phyloP scores from a whole-genome alignment of 1,284 basidiomycete species.

The Cutaneotrichosporon cavernicola region DNA sequence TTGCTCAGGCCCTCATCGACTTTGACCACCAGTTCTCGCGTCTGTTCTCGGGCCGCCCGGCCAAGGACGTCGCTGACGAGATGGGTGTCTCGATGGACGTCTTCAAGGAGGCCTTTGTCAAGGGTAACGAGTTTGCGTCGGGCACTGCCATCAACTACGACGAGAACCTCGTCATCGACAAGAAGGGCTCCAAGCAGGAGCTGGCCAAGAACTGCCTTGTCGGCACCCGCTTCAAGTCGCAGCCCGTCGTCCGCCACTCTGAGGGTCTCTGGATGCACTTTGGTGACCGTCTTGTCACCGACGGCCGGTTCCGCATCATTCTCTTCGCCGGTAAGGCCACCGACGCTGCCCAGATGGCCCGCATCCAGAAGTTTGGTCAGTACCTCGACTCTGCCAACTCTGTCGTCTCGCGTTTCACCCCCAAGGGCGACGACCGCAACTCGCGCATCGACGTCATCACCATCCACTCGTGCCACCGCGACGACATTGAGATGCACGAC shows the following conservation, averaged over 20 bases:
- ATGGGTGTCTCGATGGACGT: constrained; percentile 55
- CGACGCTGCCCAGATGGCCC: constrained; percentile 52
- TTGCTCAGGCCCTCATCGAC: constrained; percentile 66
- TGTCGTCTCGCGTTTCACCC: constrained; percentile 43
- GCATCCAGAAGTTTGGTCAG: constrained; percentile 56
- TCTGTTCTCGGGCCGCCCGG: constrained; percentile 69
- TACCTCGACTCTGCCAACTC: constrained; percentile 49
- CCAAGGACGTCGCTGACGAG: constrained; percentile 46
- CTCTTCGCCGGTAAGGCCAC: constrained; percentile 64
- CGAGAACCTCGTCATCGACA: constrained; percentile 6
- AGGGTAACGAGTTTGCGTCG: constrained; percentile 24
- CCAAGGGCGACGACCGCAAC: constrained; percentile 39
- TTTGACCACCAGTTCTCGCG: constrained; percentile 74
- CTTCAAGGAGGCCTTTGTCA: constrained; percentile 20
- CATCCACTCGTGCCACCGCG: constrained; percentile 21
- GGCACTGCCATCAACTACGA: constrained; percentile 50
- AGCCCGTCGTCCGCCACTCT: constrained; percentile 60
- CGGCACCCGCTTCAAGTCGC: constrained; percentile 57
- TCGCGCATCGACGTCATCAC: constrained; percentile 24
- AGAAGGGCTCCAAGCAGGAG: constrained; percentile 17
- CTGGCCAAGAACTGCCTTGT: constrained; percentile 51
- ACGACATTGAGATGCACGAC: constrained; percentile 23
- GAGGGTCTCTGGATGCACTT: constrained; percentile 65
- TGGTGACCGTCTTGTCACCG: constrained; percentile 66
- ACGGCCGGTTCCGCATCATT: constrained; percentile 70